Evolutionary conservation across 148 eudicot species (phyloP).

Genomic region (Salicornia ramosissima): DNA sequence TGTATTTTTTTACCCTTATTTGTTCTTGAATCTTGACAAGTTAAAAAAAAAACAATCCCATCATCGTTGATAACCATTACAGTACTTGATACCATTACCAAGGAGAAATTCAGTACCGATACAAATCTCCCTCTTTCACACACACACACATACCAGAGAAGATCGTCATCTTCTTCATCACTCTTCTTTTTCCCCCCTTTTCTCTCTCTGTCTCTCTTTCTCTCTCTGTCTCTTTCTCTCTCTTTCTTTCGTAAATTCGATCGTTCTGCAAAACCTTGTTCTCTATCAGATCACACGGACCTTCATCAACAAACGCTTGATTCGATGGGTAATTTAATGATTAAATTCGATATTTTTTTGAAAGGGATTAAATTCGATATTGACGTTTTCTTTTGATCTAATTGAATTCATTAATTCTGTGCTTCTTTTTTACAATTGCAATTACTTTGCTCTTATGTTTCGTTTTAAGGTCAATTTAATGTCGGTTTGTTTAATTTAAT

Average conservation of each 20-base stretch:
- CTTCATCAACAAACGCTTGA: background rate
- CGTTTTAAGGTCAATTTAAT: conserved; percentile 16
- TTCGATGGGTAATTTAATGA: conserved; percentile 31
- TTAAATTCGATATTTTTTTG: background rate
- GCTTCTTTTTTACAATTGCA: background rate
- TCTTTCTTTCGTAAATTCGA: background rate
- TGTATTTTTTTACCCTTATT: no score
- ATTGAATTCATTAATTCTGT: conserved; percentile 10
- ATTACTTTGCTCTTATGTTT: conserved; percentile 20
- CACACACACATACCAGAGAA: background rate
- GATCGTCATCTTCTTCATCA: background rate
- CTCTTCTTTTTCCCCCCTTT: background rate
- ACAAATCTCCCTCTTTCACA: background rate
- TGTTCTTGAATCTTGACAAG: no score
- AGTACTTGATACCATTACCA: no score
- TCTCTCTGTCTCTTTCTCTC: background rate
- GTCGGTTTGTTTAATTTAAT: conserved; percentile 2
- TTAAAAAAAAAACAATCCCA: no score
- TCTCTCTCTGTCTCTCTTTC: background rate
- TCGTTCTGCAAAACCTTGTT: background rate
- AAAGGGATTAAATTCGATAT: no score
- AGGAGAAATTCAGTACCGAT: no score
- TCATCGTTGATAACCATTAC: no score
- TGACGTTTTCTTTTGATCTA: conserved; percentile 12
- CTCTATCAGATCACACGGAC: background rate